Base-by-base conservation (phyloP, 441 rosid species). In the Metrosideros polymorpha region DNA sequence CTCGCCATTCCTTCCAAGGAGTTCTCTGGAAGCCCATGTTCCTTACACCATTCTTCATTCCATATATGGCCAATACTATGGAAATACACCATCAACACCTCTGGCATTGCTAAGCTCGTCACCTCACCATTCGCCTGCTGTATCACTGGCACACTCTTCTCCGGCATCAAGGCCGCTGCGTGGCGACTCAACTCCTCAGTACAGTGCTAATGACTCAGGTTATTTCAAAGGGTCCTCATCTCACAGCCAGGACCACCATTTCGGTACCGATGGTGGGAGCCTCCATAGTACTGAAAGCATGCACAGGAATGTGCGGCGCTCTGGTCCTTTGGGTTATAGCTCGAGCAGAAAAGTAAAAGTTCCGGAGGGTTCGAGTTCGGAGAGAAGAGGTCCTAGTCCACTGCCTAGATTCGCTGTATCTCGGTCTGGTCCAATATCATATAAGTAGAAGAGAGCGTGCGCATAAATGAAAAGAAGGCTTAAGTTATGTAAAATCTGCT, bases 361-460 rank as follows among this genome's bases (percentile, higher is more conserved):
- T 18, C 90, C 82, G 0, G 98, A 93, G 88, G 98, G 95, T 35
- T 95, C 99, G 19, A 90, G 93, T 85, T 94, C 99, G 8, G 96
- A 92, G 75, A 92, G 96, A 91, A 92, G 91, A 27, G 99, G 99
- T 89, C 99, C 96, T 71, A 95, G 98, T 86, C 98, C 99, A 1
- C 88, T 98, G 86, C 99, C 98, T 10, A 92, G 98, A 92, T 98
- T 97, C 91, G 98, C 99, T 2, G 98, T 93, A 54, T 98, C 99
- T 59, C 95, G 99, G 87, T 98, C 99, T 15, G 99, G 99, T 84
- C 99, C 99, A 18, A 92, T 98, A 83, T 91, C 95, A 32, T 96
- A 97, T 83, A 98, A 98, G 91, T 96, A 94, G 91, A 47, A 39
- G 82, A 30, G 27, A 25, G 29, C 61, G 54, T 9, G 29, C 29